Base-by-base conservation (phyloP, 371 early-diverging fungal species). In the Mycotypha africana region DNA sequence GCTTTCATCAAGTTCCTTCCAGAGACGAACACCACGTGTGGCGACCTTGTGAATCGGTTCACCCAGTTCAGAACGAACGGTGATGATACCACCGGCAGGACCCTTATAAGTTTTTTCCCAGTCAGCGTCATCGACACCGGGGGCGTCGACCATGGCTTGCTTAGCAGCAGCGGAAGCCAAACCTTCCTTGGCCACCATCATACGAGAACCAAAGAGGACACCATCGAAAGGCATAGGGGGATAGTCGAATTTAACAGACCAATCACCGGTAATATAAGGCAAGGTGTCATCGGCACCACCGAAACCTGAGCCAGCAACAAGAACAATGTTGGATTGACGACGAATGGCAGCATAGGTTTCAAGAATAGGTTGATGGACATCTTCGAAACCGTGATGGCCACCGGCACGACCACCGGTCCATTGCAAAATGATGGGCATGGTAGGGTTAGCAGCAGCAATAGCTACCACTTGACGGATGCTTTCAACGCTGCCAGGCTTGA, bases 401-500 rank as follows among this genome's bases (percentile, higher is more conserved):
- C 97, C 97, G 32, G 89, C 93, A 65, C 97, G 88, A 35, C 95
- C 97, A 70, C 97, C 95, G 38, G 97, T 96, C 97, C 97, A 96
- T 63, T 96, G 93, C 60, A 96, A 76, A 26, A 94, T 80, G 39
- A 96, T 77, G 21, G 95, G 89, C 84, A 93, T 89, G 37, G 85
- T 84, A 17, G 92, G 92, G 63, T 92, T 87, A 40, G 82, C 78
- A 61, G 88, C 86, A 37, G 95, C 97, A 60, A 96, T 96, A 31
- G 83, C 74, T 45, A 94, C 42, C 38, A 73, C 75, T 47, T 91
- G 87, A 40, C 89, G 79, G 55, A 96, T 93, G 14, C 91, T 80
- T 35, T 88, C 85, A 17, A 82, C 81, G 32, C 86, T 84, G 40
- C 95, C 92, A 21, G 97, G 97, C 77, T 96, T 96, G 78, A 96